phyloP scores from a whole-genome alignment of 345 rosid genomes.

The Citrus medica region DNA sequence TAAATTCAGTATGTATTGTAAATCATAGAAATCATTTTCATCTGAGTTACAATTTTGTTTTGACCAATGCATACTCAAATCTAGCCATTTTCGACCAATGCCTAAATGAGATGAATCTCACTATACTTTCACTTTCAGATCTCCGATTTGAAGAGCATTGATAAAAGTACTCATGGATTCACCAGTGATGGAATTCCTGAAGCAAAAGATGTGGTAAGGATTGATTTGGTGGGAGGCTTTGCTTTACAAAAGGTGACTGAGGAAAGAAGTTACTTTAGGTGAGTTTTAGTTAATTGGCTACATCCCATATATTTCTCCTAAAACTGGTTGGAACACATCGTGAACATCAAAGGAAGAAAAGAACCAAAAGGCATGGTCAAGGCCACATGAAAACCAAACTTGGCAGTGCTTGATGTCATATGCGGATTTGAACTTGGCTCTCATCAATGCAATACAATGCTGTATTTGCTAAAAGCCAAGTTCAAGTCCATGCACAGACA shows the following conservation, averaged over 20 bases:
- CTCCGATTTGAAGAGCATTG: conserved; percentile 54
- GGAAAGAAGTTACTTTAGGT: conserved; percentile 87
- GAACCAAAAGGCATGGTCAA: background rate
- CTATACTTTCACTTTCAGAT: conserved; percentile 44
- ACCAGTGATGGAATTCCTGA: conserved; percentile 54
- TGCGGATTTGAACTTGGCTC: background rate
- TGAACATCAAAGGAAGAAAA: background rate
- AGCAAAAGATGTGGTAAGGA: conserved; percentile 64
- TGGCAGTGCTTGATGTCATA: background rate
- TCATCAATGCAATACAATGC: background rate
- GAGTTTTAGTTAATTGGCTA: conserved; percentile 16
- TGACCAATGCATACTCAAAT: background rate
- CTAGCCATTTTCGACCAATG: background rate
- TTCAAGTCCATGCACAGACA: too few relatives aligned
- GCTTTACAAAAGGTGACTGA: conserved; percentile 79
- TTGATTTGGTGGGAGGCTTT: conserved; percentile 81
- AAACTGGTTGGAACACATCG: background rate
- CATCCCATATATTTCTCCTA: background rate
- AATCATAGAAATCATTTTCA: conserved; percentile 1
- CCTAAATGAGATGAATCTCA: background rate
- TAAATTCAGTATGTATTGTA: conserved; percentile 61
- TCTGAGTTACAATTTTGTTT: conserved; percentile 10
- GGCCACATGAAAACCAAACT: background rate
- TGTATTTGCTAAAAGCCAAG: background rate
- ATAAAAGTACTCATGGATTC: conserved; percentile 48